Evolutionary conservation across 2,329 filamentous ascomycete species (phyloP).

Genomic region (Botrytis hyacinthi): DNA sequence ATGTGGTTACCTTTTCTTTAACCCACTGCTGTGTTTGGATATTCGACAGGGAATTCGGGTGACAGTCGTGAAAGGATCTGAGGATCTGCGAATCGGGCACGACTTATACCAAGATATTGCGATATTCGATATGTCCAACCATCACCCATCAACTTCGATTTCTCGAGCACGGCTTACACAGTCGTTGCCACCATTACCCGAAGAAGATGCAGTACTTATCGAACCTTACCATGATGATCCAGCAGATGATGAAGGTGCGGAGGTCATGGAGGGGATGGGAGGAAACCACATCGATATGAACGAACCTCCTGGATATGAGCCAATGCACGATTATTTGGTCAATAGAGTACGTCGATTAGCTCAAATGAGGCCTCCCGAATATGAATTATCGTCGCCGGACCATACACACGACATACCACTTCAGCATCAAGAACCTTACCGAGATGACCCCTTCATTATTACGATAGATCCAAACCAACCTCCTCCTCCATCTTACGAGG

Average conservation of each 20-base stretch:
- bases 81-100: constrained; percentile 15
- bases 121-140: constrained; percentile 27
- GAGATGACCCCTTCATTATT: constrained; percentile 34
- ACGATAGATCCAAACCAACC: constrained; percentile 28
- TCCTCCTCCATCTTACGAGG: constrained; percentile 34
- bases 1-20: not conserved
- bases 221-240: constrained; percentile 34
- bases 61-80: constrained; percentile 14
- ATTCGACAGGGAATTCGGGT: constrained; percentile 7
- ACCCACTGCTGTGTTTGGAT: constrained; percentile 6
- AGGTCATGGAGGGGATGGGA: constrained; percentile 1
- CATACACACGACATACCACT: constrained; percentile 14
- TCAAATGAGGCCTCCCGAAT: constrained; percentile 12
- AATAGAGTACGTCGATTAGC: constrained; percentile 24
- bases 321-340: constrained; percentile 36
- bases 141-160: constrained; percentile 26
- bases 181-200: constrained; percentile 31
- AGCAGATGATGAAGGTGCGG: constrained; percentile 24
- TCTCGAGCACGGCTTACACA: constrained; percentile 29
- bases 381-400: constrained; percentile 5
- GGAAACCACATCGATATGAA: not conserved
- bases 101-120: constrained; percentile 5
- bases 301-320: constrained; percentile 33
- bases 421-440: constrained; percentile 30
- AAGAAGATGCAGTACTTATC: constrained; percentile 17